A percentile compares a stretch with the other conserved stretches of the same genome.
These are phyloP conservation scores for Dothideomycetes sp. DNA, from an alignment of 2,329 filamentous ascomycete species.

Conservation along the genomic window DNA sequence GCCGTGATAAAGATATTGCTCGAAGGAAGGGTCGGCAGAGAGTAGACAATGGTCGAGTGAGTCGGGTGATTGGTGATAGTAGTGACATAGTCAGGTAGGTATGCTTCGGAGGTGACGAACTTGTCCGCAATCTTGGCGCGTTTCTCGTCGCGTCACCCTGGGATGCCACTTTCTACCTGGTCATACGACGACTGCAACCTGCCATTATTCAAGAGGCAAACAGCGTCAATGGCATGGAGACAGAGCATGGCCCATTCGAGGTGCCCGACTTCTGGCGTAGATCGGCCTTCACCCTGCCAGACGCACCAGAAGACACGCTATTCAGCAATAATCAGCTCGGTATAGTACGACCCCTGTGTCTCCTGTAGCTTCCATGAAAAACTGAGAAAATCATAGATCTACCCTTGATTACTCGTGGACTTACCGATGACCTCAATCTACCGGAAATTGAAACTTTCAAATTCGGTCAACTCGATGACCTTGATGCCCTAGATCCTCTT, in stretches of 20 bases:
- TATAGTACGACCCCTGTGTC: conserved; percentile 10
- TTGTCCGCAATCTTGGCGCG: too few species aligned
- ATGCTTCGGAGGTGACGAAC: too few species aligned
- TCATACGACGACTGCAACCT: too few species aligned
- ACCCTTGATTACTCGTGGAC: conserved; percentile 8
- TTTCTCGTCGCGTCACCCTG: too few species aligned
- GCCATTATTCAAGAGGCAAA: too few species aligned
- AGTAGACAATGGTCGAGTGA: too few species aligned
- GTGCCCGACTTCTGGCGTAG: conserved; percentile 18
- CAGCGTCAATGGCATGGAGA: conserved; percentile 5
- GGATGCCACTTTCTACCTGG: too few species aligned
- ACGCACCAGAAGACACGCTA: conserved; percentile 7
- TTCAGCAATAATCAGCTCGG: conserved; percentile 11
- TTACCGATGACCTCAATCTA: conserved; percentile 20
- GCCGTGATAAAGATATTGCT: too few species aligned
- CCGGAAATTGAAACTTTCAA: conserved; percentile 32
- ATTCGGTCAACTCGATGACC: conserved; percentile 30
- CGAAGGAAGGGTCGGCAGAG: too few species aligned
- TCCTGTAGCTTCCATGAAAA: conserved; percentile 2
- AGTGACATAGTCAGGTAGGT: too few species aligned
- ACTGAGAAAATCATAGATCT: conserved; percentile 5
- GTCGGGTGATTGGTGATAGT: too few species aligned
- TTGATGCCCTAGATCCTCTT: conserved; percentile 21
- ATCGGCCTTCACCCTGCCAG: conserved; percentile 5
- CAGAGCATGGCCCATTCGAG: conserved; percentile 17